Evolutionary conservation across 352 stramenopile genomes (phyloP).

Genomic region (Phytopythium kandeliae): DNA sequence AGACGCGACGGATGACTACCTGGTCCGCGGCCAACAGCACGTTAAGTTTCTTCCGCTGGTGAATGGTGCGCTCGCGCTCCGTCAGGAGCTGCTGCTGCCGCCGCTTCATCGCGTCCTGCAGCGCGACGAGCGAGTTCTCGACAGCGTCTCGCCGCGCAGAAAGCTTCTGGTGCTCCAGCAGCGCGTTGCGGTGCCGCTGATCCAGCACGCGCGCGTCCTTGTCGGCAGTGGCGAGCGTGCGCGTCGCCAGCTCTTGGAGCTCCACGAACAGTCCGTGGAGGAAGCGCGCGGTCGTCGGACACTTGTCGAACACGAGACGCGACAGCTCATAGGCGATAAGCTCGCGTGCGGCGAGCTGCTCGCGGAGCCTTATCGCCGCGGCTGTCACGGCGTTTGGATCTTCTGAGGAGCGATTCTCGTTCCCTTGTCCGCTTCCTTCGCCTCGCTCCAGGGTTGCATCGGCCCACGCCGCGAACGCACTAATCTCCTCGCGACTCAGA

Average conservation of each 20-base stretch:
- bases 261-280: slow-evolving; percentile 42
- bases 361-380: slow-evolving; percentile 10
- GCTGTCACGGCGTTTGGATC: slow-evolving; percentile 2
- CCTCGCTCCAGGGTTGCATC: slow-evolving; percentile 7
- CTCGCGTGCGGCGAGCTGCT: slow-evolving; percentile 22
- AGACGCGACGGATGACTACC: slow-evolving; percentile 27
- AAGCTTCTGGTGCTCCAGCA: slow-evolving; percentile 29
- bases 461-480: slow-evolving; percentile 28
- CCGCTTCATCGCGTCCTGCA: slow-evolving; percentile 30
- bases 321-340: slow-evolving; percentile 37
- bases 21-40: slow-evolving; percentile 36
- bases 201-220: slow-evolving; percentile 27
- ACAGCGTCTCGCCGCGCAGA: slow-evolving; percentile 14
- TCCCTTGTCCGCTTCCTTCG: neutral
- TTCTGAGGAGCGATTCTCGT: neutral
- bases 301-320: slow-evolving; percentile 51
- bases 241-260: slow-evolving; percentile 19
- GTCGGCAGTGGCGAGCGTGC: slow-evolving; percentile 23
- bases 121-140: slow-evolving; percentile 13
- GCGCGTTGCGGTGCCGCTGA: slow-evolving; percentile 38
- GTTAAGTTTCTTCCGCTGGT: slow-evolving; percentile 46
- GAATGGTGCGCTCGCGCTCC: slow-evolving; percentile 40
- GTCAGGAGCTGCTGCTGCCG: slow-evolving; percentile 29
- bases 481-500: slow-evolving; percentile 20
- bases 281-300: slow-evolving; percentile 44